Conservation (phyloP, 805 yeast genomes). For the Hyphopichia homilentoma region DNA sequence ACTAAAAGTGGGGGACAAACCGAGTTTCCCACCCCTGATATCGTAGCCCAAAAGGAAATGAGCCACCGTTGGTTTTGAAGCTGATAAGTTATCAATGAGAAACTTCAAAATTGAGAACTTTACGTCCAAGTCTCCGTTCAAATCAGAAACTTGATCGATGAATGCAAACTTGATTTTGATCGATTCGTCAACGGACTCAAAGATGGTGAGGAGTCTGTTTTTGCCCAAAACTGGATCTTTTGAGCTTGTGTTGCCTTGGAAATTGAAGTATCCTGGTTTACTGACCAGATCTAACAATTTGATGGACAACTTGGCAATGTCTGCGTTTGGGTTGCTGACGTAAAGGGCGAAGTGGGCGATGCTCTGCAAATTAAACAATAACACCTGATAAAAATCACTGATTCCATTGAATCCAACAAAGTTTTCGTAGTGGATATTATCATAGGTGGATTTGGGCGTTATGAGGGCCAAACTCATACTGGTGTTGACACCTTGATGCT, state of each 20-base stretch:
- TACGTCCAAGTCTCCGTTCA: constrained; percentile 38
- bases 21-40: constrained; percentile 38
- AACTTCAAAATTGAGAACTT: constrained; percentile 62
- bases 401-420: constrained; percentile 57
- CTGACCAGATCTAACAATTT: constrained; percentile 51
- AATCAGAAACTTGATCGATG: constrained; percentile 55
- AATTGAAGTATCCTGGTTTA: constrained; percentile 43
- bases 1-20: constrained; percentile 46
- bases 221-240: constrained; percentile 35
- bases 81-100: constrained; percentile 44
- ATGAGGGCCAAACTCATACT: constrained; percentile 24
- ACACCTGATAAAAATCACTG: constrained; percentile 64
- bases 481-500: constrained; percentile 4
- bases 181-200: constrained; percentile 77
- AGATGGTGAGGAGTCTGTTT: constrained; percentile 63
- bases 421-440: constrained; percentile 36
- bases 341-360: constrained; percentile 74
- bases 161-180: constrained; percentile 68
- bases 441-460: constrained; percentile 18
- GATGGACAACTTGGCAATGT: constrained; percentile 53
- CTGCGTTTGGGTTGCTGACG: constrained; percentile 52
- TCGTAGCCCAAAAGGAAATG: constrained; percentile 81
- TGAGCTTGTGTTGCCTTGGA: constrained; percentile 12
- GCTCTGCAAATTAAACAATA: constrained; percentile 65
- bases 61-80: constrained; percentile 49